Conservation (phyloP, 306 rosid species). For the Cyclanthera cordifolia region DNA sequence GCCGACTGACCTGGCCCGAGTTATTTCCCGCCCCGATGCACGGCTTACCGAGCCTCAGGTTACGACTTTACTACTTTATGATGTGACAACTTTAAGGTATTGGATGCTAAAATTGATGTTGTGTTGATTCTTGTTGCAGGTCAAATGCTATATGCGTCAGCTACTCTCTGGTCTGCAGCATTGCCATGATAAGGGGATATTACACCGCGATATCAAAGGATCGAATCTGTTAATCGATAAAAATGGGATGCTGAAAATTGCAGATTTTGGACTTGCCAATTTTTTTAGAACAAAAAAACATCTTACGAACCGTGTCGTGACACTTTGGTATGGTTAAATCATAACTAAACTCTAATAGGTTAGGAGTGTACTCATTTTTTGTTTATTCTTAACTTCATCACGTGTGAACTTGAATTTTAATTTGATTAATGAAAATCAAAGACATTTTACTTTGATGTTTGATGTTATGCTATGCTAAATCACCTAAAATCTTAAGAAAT, state of each 20-base stretch:
- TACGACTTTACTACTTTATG: slow-evolving; percentile 3
- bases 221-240: slow-evolving; percentile 75
- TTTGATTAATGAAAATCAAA: neutral
- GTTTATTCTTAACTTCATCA: neutral
- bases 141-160: slow-evolving; percentile 87
- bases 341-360: neutral
- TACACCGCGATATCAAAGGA: slow-evolving; percentile 85
- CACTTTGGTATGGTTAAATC: slow-evolving; percentile 27
- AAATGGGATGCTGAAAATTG: slow-evolving; percentile 74
- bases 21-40: slow-evolving; percentile 36
- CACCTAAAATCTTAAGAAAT: neutral
- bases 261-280: slow-evolving; percentile 85
- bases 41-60: slow-evolving; percentile 87
- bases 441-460: neutral
- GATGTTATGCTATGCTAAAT: neutral
- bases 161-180: slow-evolving; percentile 84
- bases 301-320: slow-evolving; percentile 87
- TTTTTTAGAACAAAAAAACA: slow-evolving; percentile 34
- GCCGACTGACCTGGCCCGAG: slow-evolving; percentile 67
- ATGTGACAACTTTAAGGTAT: neutral
- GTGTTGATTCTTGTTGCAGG: slow-evolving; percentile 38
- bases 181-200: slow-evolving; percentile 77
- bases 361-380: neutral
- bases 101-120: slow-evolving; percentile 18
- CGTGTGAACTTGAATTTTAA: neutral